A percentile compares a stretch with the other conserved stretches of the same genome.
phyloP scores from a whole-genome alignment of 345 rosid genomes.

The Hypericum perforatum region DNA sequence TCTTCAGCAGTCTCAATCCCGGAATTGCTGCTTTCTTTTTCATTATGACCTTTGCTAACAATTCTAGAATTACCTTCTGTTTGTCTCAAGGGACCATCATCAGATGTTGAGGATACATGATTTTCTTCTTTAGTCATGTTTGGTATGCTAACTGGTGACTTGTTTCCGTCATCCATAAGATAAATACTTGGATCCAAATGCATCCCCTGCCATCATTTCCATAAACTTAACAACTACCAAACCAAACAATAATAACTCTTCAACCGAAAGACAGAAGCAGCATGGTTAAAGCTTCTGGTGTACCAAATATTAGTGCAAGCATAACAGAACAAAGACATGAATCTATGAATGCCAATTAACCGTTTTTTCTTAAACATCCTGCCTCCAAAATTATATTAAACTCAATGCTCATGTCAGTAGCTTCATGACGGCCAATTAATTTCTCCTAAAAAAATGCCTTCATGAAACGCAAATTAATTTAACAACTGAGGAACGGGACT shows the following conservation, averaged over 20 bases:
- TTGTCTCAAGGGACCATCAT: constrained; percentile 19
- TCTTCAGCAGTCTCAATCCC: constrained; percentile 15
- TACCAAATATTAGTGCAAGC: too few relatives aligned
- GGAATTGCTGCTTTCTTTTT: constrained; percentile 14
- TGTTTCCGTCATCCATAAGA: constrained; percentile 81
- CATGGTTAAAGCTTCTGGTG: too few relatives aligned
- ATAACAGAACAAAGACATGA: too few relatives aligned
- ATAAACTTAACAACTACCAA: background rate
- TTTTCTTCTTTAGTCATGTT: constrained; percentile 29
- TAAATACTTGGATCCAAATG: constrained; percentile 98
- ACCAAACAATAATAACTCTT: background rate
- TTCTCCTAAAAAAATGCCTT: too few relatives aligned
- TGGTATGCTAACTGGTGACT: constrained; percentile 34
- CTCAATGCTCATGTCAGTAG: too few relatives aligned
- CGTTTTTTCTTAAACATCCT: too few relatives aligned
- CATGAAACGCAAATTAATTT: too few relatives aligned
- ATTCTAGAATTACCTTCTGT: constrained; percentile 21
- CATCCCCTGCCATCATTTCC: constrained; percentile 52
- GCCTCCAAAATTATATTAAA: too few relatives aligned
- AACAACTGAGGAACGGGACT: too few relatives aligned
- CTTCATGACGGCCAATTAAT: too few relatives aligned
- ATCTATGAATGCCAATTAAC: too few relatives aligned
- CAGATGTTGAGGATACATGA: constrained; percentile 19
- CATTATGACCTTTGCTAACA: constrained; percentile 23
- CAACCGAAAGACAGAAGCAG: background rate